Base-by-base conservation (phyloP, 176 grass and related monocot genomes). In the Zea luxurians region DNA sequence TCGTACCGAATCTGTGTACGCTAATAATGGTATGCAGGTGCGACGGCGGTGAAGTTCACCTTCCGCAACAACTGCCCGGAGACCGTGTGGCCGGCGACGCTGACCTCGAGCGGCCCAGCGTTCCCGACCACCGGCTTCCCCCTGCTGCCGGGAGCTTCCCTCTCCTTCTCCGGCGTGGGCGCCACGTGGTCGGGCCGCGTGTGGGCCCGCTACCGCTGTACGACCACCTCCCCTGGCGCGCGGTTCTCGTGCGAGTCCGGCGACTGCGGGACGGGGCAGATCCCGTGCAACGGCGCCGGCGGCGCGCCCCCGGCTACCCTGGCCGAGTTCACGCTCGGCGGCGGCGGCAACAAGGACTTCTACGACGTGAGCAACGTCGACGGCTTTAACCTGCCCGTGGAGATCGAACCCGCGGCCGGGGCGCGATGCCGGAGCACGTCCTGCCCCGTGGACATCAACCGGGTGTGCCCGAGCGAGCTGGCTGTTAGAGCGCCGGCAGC, bases 351-450 rank as follows among this genome's bases (percentile, higher is more conserved):
- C 13, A 70, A 34, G 37, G 91, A 90, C 73, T 88, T 90, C 68
- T 93, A 87, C 74, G 84, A 93, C 74, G 15, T 93, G 2, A 90
- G 87, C 84, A 87, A 82, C 64, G 84, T 93, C 1, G 91, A 93
- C 58, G 87, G 91, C 18, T 93, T 93, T 74, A 90, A 93, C 49
- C 47, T 93, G 18, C 91, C 91, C 2, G 3, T 93, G 61, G 66
- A 61, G 49, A 77, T 93, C 52, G 54, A 21, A 47, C 74, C 54
- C 11, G 16, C 17, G n/a, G n/a, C n/a, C n/a, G n/a, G n/a, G 16
- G 55, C 13, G 15, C 37, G 11, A 0, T 90, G 91, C 81, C 16
- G 0, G 66, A 17, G 44, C 11, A 1, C 68, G 15, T n/a, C 87
- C 16, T 93, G 87, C 52, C 10, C 77, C 3, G 48, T 77, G 44